Percentiles rank a stretch among this genome's conserved stretches.
Conservation (phyloP, 202 grass and related monocot species). For the Setaria viridis region DNA sequence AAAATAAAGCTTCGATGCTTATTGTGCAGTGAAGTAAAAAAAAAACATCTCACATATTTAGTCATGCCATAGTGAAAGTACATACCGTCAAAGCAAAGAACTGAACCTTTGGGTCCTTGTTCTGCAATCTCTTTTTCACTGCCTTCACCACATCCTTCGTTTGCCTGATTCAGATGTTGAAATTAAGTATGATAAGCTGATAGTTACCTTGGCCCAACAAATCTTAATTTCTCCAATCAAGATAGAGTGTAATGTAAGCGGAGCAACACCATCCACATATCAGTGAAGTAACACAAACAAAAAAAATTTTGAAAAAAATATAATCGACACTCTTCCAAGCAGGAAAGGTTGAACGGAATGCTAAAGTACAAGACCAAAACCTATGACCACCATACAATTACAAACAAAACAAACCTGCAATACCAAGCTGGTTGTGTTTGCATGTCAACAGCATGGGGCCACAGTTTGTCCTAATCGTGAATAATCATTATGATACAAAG, state of each 20-base stretch:
- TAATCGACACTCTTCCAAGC: not conserved
- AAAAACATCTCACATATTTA: not conserved
- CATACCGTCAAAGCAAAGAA: slow-evolving; percentile 82
- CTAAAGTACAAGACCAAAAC: not conserved
- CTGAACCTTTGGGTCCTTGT: slow-evolving; percentile 87
- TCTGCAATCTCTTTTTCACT: slow-evolving; percentile 75
- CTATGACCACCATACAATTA: not conserved
- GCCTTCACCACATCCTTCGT: slow-evolving; percentile 84
- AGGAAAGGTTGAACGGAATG: slow-evolving; percentile 4
- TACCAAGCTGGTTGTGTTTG: slow-evolving; percentile 6
- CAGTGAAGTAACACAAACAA: not conserved
- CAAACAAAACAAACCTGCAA: slow-evolving; percentile 34
- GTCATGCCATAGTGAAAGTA: slow-evolving; percentile 8
- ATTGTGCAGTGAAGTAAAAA: not conserved
- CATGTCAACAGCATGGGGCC: slow-evolving; percentile 11
- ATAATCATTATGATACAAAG: slow-evolving; percentile 12
- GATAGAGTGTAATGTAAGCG: not conserved
- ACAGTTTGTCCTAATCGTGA: slow-evolving; percentile 25
- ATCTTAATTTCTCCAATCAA: not conserved
- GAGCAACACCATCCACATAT: not conserved
- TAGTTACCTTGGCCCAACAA: slow-evolving; percentile 16
- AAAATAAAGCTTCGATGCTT: slow-evolving; percentile 1
- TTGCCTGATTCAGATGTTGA: slow-evolving; percentile 64
- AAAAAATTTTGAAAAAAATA: not conserved
- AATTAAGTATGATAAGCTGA: not conserved